phyloP scores from a whole-genome alignment of 768 basidiomycete species.

The Russula earlei region DNA sequence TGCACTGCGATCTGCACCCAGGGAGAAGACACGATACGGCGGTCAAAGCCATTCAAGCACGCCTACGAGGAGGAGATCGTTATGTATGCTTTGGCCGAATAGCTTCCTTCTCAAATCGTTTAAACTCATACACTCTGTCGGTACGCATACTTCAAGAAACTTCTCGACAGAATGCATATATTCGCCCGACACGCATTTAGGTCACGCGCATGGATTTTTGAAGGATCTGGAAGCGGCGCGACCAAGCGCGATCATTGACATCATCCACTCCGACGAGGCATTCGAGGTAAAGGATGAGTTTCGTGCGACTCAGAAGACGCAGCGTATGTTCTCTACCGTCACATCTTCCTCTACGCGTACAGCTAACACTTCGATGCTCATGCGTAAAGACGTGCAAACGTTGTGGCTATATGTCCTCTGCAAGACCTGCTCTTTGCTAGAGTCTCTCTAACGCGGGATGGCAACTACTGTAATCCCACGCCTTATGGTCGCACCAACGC shows the following conservation, averaged over 20 bases:
- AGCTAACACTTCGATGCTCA: neutral
- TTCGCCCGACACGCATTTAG: constrained; percentile 96
- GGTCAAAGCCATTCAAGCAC: constrained; percentile 99
- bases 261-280: constrained; percentile 92
- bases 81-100: constrained; percentile 61
- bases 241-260: constrained; percentile 94
- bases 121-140: constrained; percentile 30
- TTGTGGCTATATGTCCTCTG: constrained; percentile 97
- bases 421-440: constrained; percentile 84
- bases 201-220: constrained; percentile 87
- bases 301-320: constrained; percentile 71
- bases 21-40: constrained; percentile 91
- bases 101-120: neutral
- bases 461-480: constrained; percentile 36
- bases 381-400: constrained; percentile 73
- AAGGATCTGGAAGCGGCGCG: constrained; percentile 93
- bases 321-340: constrained; percentile 48
- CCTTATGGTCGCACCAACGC: constrained; percentile 31
- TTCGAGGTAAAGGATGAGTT: constrained; percentile 81
- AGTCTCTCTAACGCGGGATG: constrained; percentile 84
- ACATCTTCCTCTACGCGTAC: no score
- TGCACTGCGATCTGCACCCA: constrained; percentile 94
- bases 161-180: constrained; percentile 99
- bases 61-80: constrained; percentile 99
- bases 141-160: constrained; percentile 99